phyloP scores from a whole-genome alignment of 352 stramenopile species.

The Phytophthora capsici region DNA sequence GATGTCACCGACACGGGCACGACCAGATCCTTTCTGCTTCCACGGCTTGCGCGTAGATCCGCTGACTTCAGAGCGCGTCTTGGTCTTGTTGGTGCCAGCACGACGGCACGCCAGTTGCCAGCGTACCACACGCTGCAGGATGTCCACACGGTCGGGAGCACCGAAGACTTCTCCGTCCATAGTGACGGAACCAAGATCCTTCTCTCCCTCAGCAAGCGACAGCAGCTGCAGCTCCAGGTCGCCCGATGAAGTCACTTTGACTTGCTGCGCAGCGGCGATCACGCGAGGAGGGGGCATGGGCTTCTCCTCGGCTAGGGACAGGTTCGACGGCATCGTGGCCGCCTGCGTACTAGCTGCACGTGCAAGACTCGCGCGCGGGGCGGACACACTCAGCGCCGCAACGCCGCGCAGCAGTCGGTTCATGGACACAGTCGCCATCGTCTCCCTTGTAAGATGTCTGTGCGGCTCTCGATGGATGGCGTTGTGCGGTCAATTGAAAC shows the following conservation, averaged over 20 bases:
- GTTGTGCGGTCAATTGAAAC: conserved; percentile 11
- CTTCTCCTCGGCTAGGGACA: conserved; percentile 80
- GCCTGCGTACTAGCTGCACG: conserved; percentile 34
- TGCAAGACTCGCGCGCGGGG: conserved; percentile 48
- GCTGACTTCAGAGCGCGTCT: conserved; percentile 88
- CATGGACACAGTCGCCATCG: conserved; percentile 46
- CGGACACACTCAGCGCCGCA: conserved; percentile 57
- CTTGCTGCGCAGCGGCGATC: conserved; percentile 62
- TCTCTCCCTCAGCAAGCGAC: conserved; percentile 51
- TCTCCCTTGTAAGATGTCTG: conserved; percentile 8
- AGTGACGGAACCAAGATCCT: conserved; percentile 53
- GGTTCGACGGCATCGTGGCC: conserved; percentile 56
- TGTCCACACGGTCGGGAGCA: conserved; percentile 80
- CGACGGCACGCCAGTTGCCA: conserved; percentile 88
- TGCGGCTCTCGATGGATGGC: conserved; percentile 24
- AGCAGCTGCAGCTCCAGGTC: conserved; percentile 76
- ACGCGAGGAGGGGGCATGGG: conserved; percentile 67
- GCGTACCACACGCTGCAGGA: conserved; percentile 88
- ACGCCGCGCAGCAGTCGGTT: conserved; percentile 70
- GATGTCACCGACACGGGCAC: conserved; percentile 89
- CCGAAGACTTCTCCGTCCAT: conserved; percentile 80
- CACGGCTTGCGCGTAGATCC: conserved; percentile 88
- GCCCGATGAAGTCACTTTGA: conserved; percentile 57
- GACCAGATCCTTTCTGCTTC: conserved; percentile 89
- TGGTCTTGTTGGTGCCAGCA: conserved; percentile 89